Conservation (phyloP, 2,329 filamentous ascomycete species). For the Trichophyton rubrum region DNA sequence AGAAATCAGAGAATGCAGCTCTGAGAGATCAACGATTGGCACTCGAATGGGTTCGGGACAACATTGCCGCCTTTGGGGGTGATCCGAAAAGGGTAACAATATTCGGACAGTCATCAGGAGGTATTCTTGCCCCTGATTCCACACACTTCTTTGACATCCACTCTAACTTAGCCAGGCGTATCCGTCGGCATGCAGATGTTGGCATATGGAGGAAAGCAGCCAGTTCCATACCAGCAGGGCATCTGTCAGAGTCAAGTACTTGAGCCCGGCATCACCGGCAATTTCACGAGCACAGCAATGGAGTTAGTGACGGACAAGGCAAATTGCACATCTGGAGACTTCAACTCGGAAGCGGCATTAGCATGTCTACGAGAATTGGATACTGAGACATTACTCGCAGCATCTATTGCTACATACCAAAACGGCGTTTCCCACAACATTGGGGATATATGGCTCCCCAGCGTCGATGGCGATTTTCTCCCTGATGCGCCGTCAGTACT, state of each 20-base stretch:
- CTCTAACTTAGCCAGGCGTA: slow-evolving; percentile 20
- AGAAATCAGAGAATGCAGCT: slow-evolving; percentile 54
- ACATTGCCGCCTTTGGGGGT: slow-evolving; percentile 45
- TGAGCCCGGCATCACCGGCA: slow-evolving; percentile 40
- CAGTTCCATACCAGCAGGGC: slow-evolving; percentile 35
- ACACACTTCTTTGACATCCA: neutral
- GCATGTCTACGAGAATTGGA: slow-evolving; percentile 36
- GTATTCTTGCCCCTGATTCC: neutral
- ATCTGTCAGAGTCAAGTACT: slow-evolving; percentile 40
- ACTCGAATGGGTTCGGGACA: slow-evolving; percentile 44
- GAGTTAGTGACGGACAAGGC: slow-evolving; percentile 30
- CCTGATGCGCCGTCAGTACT: slow-evolving; percentile 3
- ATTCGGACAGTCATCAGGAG: slow-evolving; percentile 60
- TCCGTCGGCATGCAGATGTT: slow-evolving; percentile 38
- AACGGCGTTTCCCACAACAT: slow-evolving; percentile 22
- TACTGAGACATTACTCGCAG: slow-evolving; percentile 33
- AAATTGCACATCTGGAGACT: slow-evolving; percentile 31
- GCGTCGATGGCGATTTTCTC: slow-evolving; percentile 5
- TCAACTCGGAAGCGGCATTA: slow-evolving; percentile 36
- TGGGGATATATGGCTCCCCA: slow-evolving; percentile 6
- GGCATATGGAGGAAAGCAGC: slow-evolving; percentile 35
- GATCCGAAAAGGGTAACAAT: slow-evolving; percentile 57
- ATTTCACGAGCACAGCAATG: slow-evolving; percentile 40
- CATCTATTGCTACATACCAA: slow-evolving; percentile 33
- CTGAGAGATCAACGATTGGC: slow-evolving; percentile 45